Percentiles rank a stretch among this genome's conserved stretches.
Evolutionary conservation across 2,329 filamentous ascomycete genomes (phyloP).

Genomic region (Cercospora zeae-maydis): DNA sequence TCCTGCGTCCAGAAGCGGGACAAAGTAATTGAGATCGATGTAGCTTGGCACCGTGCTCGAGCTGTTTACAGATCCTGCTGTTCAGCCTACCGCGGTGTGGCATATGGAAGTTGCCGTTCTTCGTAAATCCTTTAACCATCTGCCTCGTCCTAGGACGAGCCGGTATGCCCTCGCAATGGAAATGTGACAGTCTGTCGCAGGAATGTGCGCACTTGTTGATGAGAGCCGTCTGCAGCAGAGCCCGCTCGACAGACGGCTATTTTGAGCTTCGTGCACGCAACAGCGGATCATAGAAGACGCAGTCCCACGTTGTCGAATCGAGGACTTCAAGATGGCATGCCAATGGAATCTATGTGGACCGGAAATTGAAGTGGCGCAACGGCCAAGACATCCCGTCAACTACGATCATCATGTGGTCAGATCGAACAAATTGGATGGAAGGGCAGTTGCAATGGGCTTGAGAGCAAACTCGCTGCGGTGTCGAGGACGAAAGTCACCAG

Average conservation of each 20-base stretch:
- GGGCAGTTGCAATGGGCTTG: no score
- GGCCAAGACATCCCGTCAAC: not conserved
- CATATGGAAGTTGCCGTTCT: not conserved
- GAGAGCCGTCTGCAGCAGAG: not conserved
- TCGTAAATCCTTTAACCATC: not conserved
- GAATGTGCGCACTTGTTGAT: not conserved
- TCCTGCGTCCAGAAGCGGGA: not conserved
- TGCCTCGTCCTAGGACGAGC: not conserved
- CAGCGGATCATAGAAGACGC: not conserved
- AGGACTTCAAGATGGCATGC: not conserved
- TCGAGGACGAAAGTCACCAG: slow-evolving; percentile 5
- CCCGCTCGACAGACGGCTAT: not conserved
- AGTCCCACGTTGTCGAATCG: no score
- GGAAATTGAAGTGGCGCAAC: not conserved
- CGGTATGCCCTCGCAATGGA: not conserved
- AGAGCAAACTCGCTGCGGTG: not conserved
- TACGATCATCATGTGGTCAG: not conserved
- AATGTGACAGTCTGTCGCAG: not conserved
- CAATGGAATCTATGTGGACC: not conserved
- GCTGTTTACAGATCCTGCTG: not conserved
- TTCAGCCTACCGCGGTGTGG: not conserved
- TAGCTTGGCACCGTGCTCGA: not conserved
- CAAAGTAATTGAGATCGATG: slow-evolving; percentile 2
- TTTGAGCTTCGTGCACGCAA: not conserved
- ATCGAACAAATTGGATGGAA: not conserved